Evolutionary conservation across 306 rosid species (phyloP).

Genomic region (Cotoneaster glaucophyllus): DNA sequence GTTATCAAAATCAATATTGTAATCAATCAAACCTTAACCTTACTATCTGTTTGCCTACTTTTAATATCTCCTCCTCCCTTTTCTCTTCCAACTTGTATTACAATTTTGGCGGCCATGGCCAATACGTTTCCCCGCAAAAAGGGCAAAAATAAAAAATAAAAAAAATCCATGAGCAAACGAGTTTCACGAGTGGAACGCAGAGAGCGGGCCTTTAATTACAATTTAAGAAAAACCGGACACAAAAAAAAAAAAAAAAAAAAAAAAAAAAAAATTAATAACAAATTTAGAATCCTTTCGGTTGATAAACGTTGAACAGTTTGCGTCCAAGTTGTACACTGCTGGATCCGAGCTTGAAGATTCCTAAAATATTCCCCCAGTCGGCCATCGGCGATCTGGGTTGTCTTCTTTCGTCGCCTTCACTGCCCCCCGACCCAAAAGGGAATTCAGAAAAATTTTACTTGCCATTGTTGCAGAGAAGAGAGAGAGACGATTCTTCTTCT

Average conservation of each 20-base stretch:
- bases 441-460: not conserved
- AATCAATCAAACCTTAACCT: too few relatives aligned
- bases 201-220: too few relatives aligned
- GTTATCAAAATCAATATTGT: too few relatives aligned
- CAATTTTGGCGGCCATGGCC: too few relatives aligned
- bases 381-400: not conserved
- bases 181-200: too few relatives aligned
- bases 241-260: too few relatives aligned
- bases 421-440: not conserved
- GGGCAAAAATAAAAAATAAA: too few relatives aligned
- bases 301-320: not conserved
- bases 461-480: not conserved
- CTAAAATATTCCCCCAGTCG: not conserved
- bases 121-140: too few relatives aligned
- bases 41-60: too few relatives aligned
- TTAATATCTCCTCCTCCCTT: too few relatives aligned
- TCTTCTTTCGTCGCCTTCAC: slow-evolving; percentile 1
- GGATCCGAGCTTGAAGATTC: not conserved
- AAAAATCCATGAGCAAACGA: too few relatives aligned
- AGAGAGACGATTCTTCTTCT: not conserved
- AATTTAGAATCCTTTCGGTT: not conserved
- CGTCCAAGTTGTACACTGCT: not conserved
- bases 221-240: not conserved
- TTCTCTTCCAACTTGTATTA: too few relatives aligned
- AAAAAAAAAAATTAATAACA: not conserved